phyloP scores from a whole-genome alignment of 164 flowering plant genomes.

The Hamamelis virginiana region DNA sequence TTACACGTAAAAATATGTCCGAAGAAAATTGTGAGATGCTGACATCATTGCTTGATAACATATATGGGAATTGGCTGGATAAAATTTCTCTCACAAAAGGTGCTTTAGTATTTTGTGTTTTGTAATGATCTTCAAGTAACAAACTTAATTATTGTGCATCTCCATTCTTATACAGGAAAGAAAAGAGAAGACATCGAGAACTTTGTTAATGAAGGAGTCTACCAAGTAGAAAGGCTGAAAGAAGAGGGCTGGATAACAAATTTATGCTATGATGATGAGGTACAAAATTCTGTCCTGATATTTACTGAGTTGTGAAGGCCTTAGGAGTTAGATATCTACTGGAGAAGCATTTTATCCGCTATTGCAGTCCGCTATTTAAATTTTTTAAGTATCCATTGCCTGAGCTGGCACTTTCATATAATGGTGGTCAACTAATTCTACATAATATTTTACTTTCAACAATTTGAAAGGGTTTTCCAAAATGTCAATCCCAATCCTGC shows the following conservation, averaged over 20 bases:
- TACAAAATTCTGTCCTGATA: constrained; percentile 18
- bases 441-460: not conserved
- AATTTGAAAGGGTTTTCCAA: not conserved
- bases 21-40: constrained; percentile 90
- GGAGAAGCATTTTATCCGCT: not conserved
- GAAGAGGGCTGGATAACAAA: constrained; percentile 81
- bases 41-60: constrained; percentile 81
- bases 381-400: not conserved
- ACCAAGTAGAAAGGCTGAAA: constrained; percentile 72
- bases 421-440: not conserved
- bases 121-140: not conserved
- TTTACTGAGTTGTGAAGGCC: not conserved
- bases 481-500: not conserved
- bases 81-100: constrained; percentile 62
- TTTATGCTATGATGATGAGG: constrained; percentile 89
- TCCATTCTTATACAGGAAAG: constrained; percentile 51
- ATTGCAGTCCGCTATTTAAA: not conserved
- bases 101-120: constrained; percentile 17
- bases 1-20: constrained; percentile 75
- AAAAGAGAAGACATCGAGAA: constrained; percentile 68
- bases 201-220: constrained; percentile 83
- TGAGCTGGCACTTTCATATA: no score
- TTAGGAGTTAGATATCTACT: not conserved
- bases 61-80: constrained; percentile 85
- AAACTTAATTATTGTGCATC: constrained; percentile 5